Base-by-base conservation (phyloP, 1,284 basidiomycete genomes). In the Tylopilus orsonianus region DNA sequence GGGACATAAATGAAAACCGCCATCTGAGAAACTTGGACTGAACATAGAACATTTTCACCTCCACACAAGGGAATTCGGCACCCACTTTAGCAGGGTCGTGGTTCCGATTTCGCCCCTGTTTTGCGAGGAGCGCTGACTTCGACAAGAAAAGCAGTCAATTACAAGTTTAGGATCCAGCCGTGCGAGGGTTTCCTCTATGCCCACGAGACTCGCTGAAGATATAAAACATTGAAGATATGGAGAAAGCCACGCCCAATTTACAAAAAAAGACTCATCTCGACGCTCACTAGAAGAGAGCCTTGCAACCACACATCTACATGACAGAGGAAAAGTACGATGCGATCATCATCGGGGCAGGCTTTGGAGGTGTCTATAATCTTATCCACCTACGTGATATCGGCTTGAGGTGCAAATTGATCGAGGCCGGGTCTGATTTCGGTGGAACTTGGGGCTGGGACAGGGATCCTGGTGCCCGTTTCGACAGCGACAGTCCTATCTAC, bases 311-410 rank as follows among this genome's bases (percentile, higher is more conserved):
- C 1, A 18, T 7, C 7, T 14, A 1, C 34, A 60, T 49, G 48
- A 12, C 8, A 0, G 48, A 60, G 47, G 56, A 56, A 42, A 19
- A 33, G 1, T 56, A 53, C 16, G 56, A 58, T 18, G 58, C 43
- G 2, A 41, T 58, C 41, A 56, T 58, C 30, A 29, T 58, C 2
- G 58, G 58, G 7, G 58, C 30, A 2, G 58, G 56, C 0, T 60
- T 58, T 10, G 43, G 37, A 12, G 56, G 58, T 10, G 10, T 58
- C 7, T 47, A 56, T 18, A 41, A 55, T 9, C 56, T 57, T 2
- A 47, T 60, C 16, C 45, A 29, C 13, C 9, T 29, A 10, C 29
- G 29, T 10, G 9, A 29, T 9, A 9, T 10, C 29, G 29, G 29
- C 10, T 36, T 60, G 6, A 32, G 10, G 5, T 60, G 58, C 49